Evolutionary conservation across 176 grass and related monocot species (phyloP).

Genomic region (Paspalum vaginatum): DNA sequence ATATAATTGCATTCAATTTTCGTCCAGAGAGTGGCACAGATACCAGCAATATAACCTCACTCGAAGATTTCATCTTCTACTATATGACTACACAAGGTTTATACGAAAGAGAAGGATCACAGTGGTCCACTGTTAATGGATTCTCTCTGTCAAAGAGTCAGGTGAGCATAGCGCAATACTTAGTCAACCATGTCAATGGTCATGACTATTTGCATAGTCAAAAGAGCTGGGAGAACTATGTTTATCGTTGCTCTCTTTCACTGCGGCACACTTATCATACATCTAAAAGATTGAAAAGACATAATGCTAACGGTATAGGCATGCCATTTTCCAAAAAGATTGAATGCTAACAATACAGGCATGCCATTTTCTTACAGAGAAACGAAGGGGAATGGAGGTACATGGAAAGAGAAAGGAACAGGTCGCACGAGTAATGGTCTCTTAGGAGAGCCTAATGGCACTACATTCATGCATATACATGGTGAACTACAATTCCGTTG

Average conservation of each 20-base stretch:
- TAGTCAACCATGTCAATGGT: constrained; percentile 12
- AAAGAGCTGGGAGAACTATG: not conserved
- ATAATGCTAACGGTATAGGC: not conserved
- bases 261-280: not conserved
- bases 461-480: constrained; percentile 19
- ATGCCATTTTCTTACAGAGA: not conserved
- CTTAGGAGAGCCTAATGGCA: constrained; percentile 7
- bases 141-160: constrained; percentile 16
- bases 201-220: constrained; percentile 9
- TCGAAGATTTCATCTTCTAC: not conserved
- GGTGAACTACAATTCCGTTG: not conserved
- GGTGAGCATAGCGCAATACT: constrained; percentile 2
- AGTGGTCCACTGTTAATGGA: not conserved
- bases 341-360: not conserved
- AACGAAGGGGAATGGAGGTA: not conserved
- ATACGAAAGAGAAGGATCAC: not conserved
- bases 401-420: not conserved
- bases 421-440: not conserved
- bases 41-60: not conserved
- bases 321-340: not conserved
- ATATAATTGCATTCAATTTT: not conserved
- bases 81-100: not conserved
- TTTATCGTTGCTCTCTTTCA: constrained; percentile 7
- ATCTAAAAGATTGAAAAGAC: not conserved
- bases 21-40: not conserved